Conservation (phyloP, 352 stramenopile species). For the Phytophthora quininea region DNA sequence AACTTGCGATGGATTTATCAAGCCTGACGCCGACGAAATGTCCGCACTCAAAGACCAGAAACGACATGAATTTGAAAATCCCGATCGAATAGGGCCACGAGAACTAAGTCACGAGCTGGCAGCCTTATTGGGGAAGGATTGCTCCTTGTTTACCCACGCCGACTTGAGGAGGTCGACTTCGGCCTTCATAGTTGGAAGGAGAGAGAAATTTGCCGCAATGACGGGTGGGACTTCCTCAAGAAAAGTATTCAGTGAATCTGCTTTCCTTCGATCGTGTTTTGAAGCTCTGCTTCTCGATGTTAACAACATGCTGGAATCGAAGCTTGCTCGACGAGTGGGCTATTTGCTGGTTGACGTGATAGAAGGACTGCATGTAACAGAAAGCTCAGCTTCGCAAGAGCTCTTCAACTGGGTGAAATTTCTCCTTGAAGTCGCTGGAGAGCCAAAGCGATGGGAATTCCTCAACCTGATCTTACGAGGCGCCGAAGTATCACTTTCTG, state of each 20-base stretch:
- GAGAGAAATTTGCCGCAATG: background rate
- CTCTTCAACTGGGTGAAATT: slow-evolving; percentile 27
- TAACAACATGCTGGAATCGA: slow-evolving; percentile 27
- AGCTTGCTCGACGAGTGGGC: slow-evolving; percentile 51
- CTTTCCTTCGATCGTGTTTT: slow-evolving; percentile 27
- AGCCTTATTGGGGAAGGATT: slow-evolving; percentile 23
- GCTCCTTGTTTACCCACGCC: slow-evolving; percentile 36
- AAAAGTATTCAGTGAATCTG: slow-evolving; percentile 5
- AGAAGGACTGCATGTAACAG: slow-evolving; percentile 20
- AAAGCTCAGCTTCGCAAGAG: background rate
- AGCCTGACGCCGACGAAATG: slow-evolving; percentile 43
- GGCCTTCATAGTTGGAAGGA: slow-evolving; percentile 34
- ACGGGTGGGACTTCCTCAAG: background rate
- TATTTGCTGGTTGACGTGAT: slow-evolving; percentile 70
- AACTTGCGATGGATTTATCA: slow-evolving; percentile 55
- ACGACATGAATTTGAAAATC: slow-evolving; percentile 40
- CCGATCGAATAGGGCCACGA: slow-evolving; percentile 24
- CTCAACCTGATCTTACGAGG: slow-evolving; percentile 51
- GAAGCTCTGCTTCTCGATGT: slow-evolving; percentile 19
- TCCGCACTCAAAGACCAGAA: slow-evolving; percentile 21
- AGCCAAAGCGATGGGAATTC: slow-evolving; percentile 46
- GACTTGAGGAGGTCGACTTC: slow-evolving; percentile 50
- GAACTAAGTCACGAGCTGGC: slow-evolving; percentile 43
- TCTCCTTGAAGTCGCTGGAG: slow-evolving; percentile 29
- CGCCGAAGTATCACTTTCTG: slow-evolving; percentile 28